Percentiles rank a stretch among this genome's conserved stretches.
Conservation (phyloP, 805 yeast species). For the Metschnikowia noctiluminum region DNA sequence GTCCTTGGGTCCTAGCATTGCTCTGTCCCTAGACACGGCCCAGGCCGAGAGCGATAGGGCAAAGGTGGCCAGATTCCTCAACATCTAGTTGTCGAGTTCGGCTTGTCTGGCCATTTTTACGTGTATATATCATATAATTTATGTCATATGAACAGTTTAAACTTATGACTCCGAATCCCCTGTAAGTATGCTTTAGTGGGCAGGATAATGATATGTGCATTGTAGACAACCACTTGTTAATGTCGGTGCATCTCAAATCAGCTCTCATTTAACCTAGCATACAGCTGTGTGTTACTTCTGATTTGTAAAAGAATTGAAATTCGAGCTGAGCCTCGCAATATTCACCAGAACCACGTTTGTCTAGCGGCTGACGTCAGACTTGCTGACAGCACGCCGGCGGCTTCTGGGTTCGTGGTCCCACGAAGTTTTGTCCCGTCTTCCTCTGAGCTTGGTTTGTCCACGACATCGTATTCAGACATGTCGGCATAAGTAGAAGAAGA, state of each 20-base stretch:
- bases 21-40: constrained; percentile 19
- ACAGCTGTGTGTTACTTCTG: neutral
- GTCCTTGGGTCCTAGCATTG: constrained; percentile 21
- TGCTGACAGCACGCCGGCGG: neutral
- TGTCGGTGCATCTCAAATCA: too few species aligned
- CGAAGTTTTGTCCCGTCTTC: constrained; percentile 2
- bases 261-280: neutral
- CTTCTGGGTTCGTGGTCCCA: neutral
- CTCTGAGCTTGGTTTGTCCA: constrained; percentile 16
- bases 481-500: constrained; percentile 3
- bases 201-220: too few species aligned
- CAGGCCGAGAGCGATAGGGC: constrained; percentile 28
- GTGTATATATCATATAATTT: neutral
- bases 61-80: constrained; percentile 29
- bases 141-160: too few species aligned
- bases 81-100: constrained; percentile 19
- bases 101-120: neutral
- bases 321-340: too few species aligned
- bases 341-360: constrained; percentile 6
- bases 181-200: too few species aligned
- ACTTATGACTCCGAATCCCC: too few species aligned
- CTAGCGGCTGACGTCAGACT: neutral
- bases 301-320: too few species aligned
- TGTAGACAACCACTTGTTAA: too few species aligned
- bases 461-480: constrained; percentile 44